These are phyloP conservation scores for Nannochloris sp. DNA, from an alignment of 139 green algal genomes.

Conservation along the genomic window DNA sequence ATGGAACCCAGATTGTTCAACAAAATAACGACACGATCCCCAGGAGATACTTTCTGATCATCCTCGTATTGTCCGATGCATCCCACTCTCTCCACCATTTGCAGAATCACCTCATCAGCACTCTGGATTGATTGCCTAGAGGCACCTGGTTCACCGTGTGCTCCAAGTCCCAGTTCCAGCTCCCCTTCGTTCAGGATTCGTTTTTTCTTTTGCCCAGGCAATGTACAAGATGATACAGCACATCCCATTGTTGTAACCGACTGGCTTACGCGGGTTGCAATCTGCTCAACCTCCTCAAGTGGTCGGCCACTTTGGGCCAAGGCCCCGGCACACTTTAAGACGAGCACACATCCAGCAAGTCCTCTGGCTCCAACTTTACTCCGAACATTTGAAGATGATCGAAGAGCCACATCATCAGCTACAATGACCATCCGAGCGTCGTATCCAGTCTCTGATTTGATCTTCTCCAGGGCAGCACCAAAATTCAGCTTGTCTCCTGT, in stretches of 20 bases:
- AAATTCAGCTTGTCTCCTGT: conserved; percentile 90
- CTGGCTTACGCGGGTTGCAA: conserved; percentile 31
- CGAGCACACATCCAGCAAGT: conserved; percentile 74
- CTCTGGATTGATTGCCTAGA: conserved; percentile 4
- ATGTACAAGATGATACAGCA: conserved; percentile 50
- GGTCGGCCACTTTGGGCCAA: conserved; percentile 33
- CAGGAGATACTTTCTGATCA: conserved; percentile 14
- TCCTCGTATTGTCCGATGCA: conserved; percentile 10
- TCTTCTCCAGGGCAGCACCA: conserved; percentile 75
- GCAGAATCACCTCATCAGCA: conserved; percentile 26
- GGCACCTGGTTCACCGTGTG: conserved; percentile 78
- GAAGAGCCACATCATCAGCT: conserved; percentile 73
- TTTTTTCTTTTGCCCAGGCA: conserved; percentile 35
- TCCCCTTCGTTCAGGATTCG: conserved; percentile 14
- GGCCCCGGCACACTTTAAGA: conserved; percentile 83
- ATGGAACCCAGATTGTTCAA: conserved; percentile 55
- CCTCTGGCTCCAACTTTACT: conserved; percentile 59
- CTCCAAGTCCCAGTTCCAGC: conserved; percentile 81
- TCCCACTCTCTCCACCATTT: conserved; percentile 31
- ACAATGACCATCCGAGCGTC: conserved; percentile 62
- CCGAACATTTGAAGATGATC: conserved; percentile 7
- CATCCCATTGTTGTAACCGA: conserved; percentile 57
- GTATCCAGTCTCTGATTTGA: conserved; percentile 52
- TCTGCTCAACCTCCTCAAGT: conserved; percentile 44
- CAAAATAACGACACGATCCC: conserved; percentile 19